These are phyloP conservation scores for Cryphonectria carpinicola DNA, from an alignment of 2,329 filamentous ascomycete species.

Conservation along the genomic window DNA sequence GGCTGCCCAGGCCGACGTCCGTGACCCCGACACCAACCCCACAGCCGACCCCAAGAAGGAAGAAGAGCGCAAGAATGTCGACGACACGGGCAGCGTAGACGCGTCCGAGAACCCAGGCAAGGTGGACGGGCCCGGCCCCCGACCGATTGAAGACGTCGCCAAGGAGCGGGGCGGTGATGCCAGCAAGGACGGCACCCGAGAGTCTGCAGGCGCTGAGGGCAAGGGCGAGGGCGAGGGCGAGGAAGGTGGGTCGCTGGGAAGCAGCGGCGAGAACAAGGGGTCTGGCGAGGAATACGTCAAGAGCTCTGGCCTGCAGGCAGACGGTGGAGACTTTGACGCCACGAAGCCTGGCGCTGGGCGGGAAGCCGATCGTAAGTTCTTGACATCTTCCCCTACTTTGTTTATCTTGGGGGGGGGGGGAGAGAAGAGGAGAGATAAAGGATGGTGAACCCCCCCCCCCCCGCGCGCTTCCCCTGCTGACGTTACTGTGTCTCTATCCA, in stretches of 20 bases:
- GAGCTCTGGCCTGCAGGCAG: conserved; percentile 61
- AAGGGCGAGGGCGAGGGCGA: neutral
- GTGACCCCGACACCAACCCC: conserved; percentile 42
- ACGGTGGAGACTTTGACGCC: conserved; percentile 71
- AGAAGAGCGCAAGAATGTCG: conserved; percentile 40
- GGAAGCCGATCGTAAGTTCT: conserved; percentile 67
- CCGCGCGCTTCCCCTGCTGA: no score
- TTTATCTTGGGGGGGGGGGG: neutral
- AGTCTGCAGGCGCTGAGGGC: neutral
- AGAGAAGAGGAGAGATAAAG: neutral
- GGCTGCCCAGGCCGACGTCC: conserved; percentile 45
- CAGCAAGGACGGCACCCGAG: conserved; percentile 27
- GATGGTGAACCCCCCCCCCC: no score
- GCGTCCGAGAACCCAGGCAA: conserved; percentile 40
- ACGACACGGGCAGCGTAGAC: conserved; percentile 40
- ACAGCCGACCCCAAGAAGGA: conserved; percentile 37
- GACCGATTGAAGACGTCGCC: conserved; percentile 45
- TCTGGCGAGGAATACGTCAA: conserved; percentile 62
- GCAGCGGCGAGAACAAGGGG: conserved; percentile 43
- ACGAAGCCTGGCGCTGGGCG: conserved; percentile 64
- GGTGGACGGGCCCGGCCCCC: conserved; percentile 48
- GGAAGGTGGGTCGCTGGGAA: neutral
- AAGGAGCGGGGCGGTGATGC: conserved; percentile 39
- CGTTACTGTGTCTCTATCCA: conserved; percentile 32
- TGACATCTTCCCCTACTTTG: neutral